A percentile compares a stretch with the other conserved stretches of the same genome.
Evolutionary conservation across 2,329 filamentous ascomycete species (phyloP).

Genomic region (Beauveria brongniartii): DNA sequence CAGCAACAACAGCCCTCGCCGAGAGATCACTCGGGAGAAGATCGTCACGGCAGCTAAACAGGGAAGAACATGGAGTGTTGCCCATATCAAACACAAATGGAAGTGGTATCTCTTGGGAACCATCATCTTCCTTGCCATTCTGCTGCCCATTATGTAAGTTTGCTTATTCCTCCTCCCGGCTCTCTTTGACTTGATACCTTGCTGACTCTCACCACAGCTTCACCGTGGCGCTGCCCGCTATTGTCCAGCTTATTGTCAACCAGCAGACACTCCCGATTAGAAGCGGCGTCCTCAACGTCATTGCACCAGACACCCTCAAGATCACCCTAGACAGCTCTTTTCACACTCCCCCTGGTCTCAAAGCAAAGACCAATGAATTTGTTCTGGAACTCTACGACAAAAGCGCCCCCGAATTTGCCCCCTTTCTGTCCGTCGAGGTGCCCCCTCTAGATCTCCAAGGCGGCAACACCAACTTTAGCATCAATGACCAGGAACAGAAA

Average conservation of each 20-base stretch:
- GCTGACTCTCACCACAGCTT: conserved; percentile 26
- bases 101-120: conserved; percentile 34
- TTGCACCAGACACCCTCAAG: conserved; percentile 25
- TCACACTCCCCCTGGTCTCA: conserved; percentile 25
- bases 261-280: conserved; percentile 31
- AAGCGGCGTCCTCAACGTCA: conserved; percentile 25
- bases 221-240: conserved; percentile 36
- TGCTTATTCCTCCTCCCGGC: neutral
- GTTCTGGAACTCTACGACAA: conserved; percentile 34
- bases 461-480: conserved; percentile 27
- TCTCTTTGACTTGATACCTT: neutral
- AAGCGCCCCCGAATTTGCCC: conserved; percentile 22
- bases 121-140: conserved; percentile 16
- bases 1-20: conserved; percentile 16
- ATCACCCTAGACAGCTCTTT: conserved; percentile 30
- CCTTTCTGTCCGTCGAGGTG: conserved; percentile 19
- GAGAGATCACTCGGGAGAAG: conserved; percentile 21
- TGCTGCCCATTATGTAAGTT: conserved; percentile 12
- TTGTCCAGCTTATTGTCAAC: conserved; percentile 36
- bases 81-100: conserved; percentile 34
- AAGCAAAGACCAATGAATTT: conserved; percentile 29
- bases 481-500: conserved; percentile 27
- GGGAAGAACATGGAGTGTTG: conserved; percentile 17
- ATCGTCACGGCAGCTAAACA: neutral
- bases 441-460: conserved; percentile 26